phyloP scores from a whole-genome alignment of 2,329 filamentous ascomycete genomes.

The Canariomyces notabilis region DNA sequence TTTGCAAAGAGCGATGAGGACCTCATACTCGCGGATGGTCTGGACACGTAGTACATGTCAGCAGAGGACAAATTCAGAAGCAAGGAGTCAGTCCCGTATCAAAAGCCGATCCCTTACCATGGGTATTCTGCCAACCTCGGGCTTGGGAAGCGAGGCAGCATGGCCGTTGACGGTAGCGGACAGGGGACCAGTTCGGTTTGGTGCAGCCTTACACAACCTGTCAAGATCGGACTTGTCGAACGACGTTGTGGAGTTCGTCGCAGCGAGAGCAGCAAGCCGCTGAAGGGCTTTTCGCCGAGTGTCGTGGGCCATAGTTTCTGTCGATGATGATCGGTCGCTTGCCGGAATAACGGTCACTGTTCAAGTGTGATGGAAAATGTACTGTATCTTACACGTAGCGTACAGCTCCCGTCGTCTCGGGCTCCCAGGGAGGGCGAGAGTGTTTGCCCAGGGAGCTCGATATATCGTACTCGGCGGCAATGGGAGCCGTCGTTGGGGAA shows the following conservation, averaged over 20 bases:
- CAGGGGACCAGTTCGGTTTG: constrained; percentile 40
- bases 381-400: too few species aligned
- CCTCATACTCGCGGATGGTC: constrained; percentile 87
- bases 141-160: constrained; percentile 11
- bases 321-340: too few species aligned
- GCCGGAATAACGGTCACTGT: too few species aligned
- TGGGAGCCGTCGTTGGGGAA: too few species aligned
- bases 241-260: constrained; percentile 46
- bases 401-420: too few species aligned
- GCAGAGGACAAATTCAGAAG: too few species aligned
- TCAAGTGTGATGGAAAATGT: too few species aligned
- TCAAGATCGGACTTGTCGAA: constrained; percentile 61
- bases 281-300: constrained; percentile 59
- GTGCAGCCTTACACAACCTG: constrained; percentile 54
- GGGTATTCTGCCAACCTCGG: constrained; percentile 49
- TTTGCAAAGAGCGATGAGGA: constrained; percentile 85
- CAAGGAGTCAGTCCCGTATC: too few species aligned
- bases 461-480: too few species aligned
- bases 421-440: too few species aligned
- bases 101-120: too few species aligned
- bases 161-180: constrained; percentile 45
- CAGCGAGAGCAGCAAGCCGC: constrained; percentile 61
- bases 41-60: constrained; percentile 32
- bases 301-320: constrained; percentile 44
- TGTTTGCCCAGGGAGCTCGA: too few species aligned